These are phyloP conservation scores for Orbilia ellipsospora DNA, from an alignment of 2,329 filamentous ascomycete genomes.

Conservation along the genomic window DNA sequence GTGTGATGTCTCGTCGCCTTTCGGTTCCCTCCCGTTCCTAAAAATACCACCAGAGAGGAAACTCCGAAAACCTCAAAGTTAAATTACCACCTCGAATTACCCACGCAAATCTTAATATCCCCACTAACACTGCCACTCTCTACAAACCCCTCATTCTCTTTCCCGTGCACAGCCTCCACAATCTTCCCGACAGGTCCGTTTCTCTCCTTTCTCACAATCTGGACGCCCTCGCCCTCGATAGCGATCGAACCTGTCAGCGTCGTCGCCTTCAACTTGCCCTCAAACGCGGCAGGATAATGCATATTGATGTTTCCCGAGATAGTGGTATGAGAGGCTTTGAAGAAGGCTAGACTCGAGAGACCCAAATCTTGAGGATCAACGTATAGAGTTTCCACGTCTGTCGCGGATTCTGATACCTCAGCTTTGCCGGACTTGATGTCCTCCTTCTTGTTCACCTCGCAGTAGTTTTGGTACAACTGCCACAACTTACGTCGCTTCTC, in stretches of 20 bases:
- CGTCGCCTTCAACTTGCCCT: slow-evolving; percentile 31
- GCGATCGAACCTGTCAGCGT: slow-evolving; percentile 39
- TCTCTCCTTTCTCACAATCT: slow-evolving; percentile 29
- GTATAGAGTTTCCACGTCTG: slow-evolving; percentile 27
- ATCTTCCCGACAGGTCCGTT: slow-evolving; percentile 39
- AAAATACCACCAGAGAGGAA: slow-evolving; percentile 1
- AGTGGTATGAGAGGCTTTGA: slow-evolving; percentile 37
- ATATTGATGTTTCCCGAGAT: slow-evolving; percentile 38
- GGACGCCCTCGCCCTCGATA: slow-evolving; percentile 31
- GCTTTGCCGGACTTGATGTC: slow-evolving; percentile 18
- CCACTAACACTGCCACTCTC: slow-evolving; percentile 46
- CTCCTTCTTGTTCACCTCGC: slow-evolving; percentile 12
- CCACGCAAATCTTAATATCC: slow-evolving; percentile 47
- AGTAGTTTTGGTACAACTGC: slow-evolving; percentile 47
- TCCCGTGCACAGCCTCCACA: slow-evolving; percentile 50
- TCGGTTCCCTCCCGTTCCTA: not conserved
- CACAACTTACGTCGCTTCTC: slow-evolving; percentile 28
- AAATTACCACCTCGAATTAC: slow-evolving; percentile 30
- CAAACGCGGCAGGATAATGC: slow-evolving; percentile 43
- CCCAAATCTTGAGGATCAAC: slow-evolving; percentile 31
- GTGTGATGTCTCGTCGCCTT: not conserved
- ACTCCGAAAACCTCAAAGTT: not conserved
- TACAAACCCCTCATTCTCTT: slow-evolving; percentile 21
- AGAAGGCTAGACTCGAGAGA: slow-evolving; percentile 33
- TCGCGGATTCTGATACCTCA: slow-evolving; percentile 19